These are phyloP conservation scores for Senna siamea DNA, from an alignment of 306 rosid species.

Conservation along the genomic window DNA sequence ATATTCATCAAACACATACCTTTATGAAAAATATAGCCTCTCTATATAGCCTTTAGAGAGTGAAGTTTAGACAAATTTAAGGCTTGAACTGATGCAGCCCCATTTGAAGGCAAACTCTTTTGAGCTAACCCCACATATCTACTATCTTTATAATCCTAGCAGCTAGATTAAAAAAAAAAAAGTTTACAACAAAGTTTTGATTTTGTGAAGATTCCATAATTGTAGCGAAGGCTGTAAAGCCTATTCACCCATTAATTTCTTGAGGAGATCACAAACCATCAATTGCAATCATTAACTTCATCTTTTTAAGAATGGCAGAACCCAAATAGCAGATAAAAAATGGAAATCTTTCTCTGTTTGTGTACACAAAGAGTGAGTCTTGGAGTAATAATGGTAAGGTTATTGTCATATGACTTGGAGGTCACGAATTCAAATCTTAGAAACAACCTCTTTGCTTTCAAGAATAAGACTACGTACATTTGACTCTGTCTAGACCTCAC, in stretches of 20 bases:
- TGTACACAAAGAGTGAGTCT: too few species aligned
- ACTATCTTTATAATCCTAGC: neutral
- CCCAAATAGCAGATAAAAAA: neutral
- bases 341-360: neutral
- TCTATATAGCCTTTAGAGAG: neutral
- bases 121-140: neutral
- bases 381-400: too few species aligned
- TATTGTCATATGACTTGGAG: too few species aligned
- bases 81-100: neutral
- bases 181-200: neutral
- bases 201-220: neutral
- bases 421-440: too few species aligned
- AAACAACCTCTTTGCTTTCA: too few species aligned
- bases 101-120: neutral
- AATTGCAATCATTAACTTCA: neutral
- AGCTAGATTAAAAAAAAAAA: neutral
- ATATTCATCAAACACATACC: too few species aligned
- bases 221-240: neutral
- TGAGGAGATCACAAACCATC: neutral
- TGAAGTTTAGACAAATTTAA: neutral
- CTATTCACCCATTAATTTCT: neutral
- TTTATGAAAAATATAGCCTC: too few species aligned
- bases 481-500: too few species aligned
- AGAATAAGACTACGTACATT: too few species aligned
- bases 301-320: neutral